Conservation (phyloP, 2,329 filamentous ascomycete species). For the Calonectria hawksworthii region DNA sequence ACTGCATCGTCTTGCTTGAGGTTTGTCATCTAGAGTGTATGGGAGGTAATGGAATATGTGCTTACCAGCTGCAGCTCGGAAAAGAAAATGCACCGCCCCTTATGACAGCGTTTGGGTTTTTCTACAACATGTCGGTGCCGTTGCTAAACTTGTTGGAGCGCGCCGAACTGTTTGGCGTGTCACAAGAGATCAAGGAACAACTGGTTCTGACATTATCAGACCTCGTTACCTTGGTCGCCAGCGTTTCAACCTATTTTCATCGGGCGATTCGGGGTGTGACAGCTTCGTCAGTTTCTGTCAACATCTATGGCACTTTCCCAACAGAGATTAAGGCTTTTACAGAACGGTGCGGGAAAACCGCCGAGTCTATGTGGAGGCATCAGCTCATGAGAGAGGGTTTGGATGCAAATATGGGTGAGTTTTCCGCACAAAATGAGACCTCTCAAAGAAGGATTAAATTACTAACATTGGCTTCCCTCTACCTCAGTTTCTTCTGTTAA, state of each 20-base stretch:
- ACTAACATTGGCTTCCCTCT: background rate
- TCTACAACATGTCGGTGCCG: conserved; percentile 1
- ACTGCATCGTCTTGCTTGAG: background rate
- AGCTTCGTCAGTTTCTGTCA: background rate
- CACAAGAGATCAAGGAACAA: conserved; percentile 4
- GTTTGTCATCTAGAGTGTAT: too few relatives aligned
- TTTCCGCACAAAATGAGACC: background rate
- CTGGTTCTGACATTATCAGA: background rate
- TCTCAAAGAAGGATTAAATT: too few relatives aligned
- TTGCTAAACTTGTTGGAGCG: background rate
- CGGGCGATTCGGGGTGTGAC: background rate
- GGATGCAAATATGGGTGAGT: background rate
- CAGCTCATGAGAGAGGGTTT: background rate
- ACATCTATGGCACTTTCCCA: background rate
- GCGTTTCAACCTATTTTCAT: background rate
- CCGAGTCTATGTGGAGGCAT: conserved; percentile 4
- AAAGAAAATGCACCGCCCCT: background rate
- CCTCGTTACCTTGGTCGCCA: background rate
- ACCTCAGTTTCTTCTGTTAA: background rate
- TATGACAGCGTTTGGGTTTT: background rate
- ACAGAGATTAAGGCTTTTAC: background rate
- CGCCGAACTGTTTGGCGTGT: background rate
- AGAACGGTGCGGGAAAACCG: background rate
- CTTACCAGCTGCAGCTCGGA: background rate
- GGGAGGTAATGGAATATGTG: too few relatives aligned